Evolutionary conservation across 2,329 filamentous ascomycete species (phyloP).

Genomic region (Cordyceps pruinosa): DNA sequence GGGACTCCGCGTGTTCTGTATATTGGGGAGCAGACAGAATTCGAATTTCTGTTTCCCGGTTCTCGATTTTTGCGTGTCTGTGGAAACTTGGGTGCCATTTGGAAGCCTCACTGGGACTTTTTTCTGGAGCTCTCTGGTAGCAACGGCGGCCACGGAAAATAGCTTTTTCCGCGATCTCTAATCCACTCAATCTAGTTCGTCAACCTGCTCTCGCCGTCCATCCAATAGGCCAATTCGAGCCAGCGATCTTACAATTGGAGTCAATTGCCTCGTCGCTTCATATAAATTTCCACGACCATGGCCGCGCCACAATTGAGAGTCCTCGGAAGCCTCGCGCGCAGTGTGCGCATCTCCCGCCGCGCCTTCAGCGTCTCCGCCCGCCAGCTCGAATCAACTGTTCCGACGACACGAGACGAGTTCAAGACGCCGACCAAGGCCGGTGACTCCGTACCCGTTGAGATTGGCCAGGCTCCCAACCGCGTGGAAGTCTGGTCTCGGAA

Average conservation of each 20-base stretch:
- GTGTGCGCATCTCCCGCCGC: slow-evolving; percentile 37
- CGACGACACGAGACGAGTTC: slow-evolving; percentile 28
- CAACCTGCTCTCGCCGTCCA: slow-evolving; percentile 6
- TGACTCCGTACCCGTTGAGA: slow-evolving; percentile 40
- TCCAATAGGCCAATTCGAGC: background rate
- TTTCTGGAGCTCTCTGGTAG: slow-evolving; percentile 6
- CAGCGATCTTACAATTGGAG: background rate
- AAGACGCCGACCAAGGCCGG: slow-evolving; percentile 38
- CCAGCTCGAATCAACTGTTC: slow-evolving; percentile 38
- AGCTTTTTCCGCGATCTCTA: slow-evolving; percentile 14
- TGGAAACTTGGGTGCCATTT: background rate
- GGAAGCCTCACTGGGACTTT: slow-evolving; percentile 3
- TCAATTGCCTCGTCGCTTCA: slow-evolving; percentile 1
- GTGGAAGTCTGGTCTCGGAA: slow-evolving; percentile 73
- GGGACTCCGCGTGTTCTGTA: no score
- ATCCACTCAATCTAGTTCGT: slow-evolving; percentile 14
- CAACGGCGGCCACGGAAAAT: background rate
- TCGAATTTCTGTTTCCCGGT: background rate
- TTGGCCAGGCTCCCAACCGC: slow-evolving; percentile 82
- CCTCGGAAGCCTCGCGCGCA: slow-evolving; percentile 37
- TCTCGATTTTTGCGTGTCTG: background rate
- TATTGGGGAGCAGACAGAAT: background rate
- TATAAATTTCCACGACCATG: slow-evolving; percentile 26
- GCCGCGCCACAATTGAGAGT: slow-evolving; percentile 41
- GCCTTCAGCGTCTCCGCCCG: slow-evolving; percentile 43